These are phyloP conservation scores for Sporothrix luriei DNA, from an alignment of 2,329 filamentous ascomycete species.

Conservation along the genomic window DNA sequence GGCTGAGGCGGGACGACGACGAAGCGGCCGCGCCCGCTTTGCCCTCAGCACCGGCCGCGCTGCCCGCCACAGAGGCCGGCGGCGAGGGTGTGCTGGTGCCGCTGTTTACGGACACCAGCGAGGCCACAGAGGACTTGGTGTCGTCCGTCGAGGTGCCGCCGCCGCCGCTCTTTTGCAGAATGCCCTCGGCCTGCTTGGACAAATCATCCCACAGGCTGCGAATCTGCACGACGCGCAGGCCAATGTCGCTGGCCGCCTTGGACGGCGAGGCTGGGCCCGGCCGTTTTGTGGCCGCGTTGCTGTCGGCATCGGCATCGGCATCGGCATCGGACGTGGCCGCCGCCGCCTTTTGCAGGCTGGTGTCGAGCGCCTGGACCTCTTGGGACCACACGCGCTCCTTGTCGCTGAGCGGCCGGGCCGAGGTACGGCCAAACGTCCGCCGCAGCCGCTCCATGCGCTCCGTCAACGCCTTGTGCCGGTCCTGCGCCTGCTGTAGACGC, in stretches of 20 bases:
- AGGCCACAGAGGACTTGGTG: constrained; percentile 28
- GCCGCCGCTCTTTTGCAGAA: constrained; percentile 41
- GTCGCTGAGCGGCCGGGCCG: constrained; percentile 59
- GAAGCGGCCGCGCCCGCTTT: background rate
- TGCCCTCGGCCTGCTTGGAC: constrained; percentile 52
- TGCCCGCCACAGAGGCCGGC: constrained; percentile 24
- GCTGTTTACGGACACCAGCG: constrained; percentile 24
- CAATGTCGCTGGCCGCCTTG: constrained; percentile 49
- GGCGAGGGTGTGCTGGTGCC: constrained; percentile 39
- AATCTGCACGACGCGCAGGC: constrained; percentile 61
- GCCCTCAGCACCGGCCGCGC: background rate
- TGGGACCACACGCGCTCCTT: constrained; percentile 60
- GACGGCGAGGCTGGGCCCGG: constrained; percentile 40
- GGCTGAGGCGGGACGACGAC: constrained; percentile 36
- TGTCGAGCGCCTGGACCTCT: constrained; percentile 47
- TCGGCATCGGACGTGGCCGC: background rate
- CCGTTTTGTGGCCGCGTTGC: constrained; percentile 37
- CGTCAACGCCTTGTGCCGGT: constrained; percentile 59
- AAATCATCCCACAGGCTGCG: constrained; percentile 58
- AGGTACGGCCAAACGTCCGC: constrained; percentile 53
- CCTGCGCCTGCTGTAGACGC: constrained; percentile 58
- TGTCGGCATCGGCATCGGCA: background rate
- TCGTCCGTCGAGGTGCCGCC: constrained; percentile 27
- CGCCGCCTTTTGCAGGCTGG: constrained; percentile 44
- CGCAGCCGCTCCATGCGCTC: constrained; percentile 63